phyloP scores from a whole-genome alignment of 1,139 yeast species.

The Entelexis paramagnoliae region DNA sequence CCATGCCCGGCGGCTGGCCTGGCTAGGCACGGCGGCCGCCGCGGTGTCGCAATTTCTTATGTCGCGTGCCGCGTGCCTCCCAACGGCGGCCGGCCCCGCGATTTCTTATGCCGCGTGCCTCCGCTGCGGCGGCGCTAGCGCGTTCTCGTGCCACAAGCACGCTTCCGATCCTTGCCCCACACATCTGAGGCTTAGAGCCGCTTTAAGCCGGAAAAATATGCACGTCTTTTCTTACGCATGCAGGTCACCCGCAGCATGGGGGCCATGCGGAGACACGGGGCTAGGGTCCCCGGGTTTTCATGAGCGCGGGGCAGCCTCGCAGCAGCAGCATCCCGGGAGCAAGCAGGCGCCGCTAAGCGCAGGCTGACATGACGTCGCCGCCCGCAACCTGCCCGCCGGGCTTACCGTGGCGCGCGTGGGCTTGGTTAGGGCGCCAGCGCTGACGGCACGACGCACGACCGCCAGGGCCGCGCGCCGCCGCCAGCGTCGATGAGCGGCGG shows the following conservation, averaged over 20 bases:
- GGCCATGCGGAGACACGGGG: not conserved
- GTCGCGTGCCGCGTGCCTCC: too few relatives aligned
- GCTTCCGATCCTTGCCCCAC: not conserved
- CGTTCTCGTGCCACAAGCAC: too few relatives aligned
- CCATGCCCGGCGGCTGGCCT: slow-evolving; percentile 4
- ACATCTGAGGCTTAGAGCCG: slow-evolving; percentile 3
- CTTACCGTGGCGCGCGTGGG: slow-evolving; percentile 2
- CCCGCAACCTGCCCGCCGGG: slow-evolving; percentile 1
- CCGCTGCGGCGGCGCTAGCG: too few relatives aligned
- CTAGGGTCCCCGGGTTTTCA: not conserved
- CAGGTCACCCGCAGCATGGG: too few relatives aligned
- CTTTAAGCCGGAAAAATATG: not conserved
- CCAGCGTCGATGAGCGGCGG: too few relatives aligned
- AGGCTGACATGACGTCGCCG: not conserved
- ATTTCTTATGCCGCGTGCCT: too few relatives aligned
- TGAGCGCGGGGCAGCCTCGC: not conserved
- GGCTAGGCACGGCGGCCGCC: not conserved
- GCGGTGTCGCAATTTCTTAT: too few relatives aligned
- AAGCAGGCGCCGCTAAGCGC: not conserved
- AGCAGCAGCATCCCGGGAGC: slow-evolving; percentile 2
- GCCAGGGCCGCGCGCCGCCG: too few relatives aligned
- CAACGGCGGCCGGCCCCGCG: too few relatives aligned
- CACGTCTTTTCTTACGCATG: not conserved
- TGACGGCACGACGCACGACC: not conserved
- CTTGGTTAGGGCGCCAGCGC: too few relatives aligned